Base-by-base conservation (phyloP, 768 basidiomycete species). In the Termitomyces sp. region DNA sequence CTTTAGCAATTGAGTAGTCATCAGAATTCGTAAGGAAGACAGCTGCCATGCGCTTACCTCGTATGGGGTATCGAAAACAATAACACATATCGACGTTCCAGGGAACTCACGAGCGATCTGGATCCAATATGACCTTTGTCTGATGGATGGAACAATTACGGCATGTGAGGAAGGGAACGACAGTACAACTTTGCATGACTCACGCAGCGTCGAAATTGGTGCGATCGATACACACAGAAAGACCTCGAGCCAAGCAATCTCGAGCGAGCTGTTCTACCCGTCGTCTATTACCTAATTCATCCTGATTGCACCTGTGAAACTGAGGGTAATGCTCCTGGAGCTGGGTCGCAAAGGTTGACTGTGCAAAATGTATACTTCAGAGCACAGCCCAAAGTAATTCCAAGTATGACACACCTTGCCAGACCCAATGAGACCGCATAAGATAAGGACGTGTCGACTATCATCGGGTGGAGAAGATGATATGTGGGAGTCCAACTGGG, bases 31-130 rank as follows among this genome's bases (percentile, higher is more conserved):
- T n/a, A 17, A 17, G 30, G 50, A 57, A 22, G 8, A 47, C 37
- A 45, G 22, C 37, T 38, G 59, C 53, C 58, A 58, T 62, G 40
- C 52, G 37, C 77, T 74, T 62, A 89, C 88, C 70, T 87, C 78
- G 70, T 87, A 85, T 57, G 87, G 85, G 5, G 82, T 87, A 65
- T 90, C 84, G 61, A 90, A 89, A 59, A 87, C 83, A 70, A 92
- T 78, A 70, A 87, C 79, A 81, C 87, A 89, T 56, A 87, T 73
- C 51, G 71, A 69, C 49, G 80, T 84, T 56, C 77, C 79, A 51
- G 84, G 82, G 64, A 83, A 85, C 61, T 81, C 79, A 59, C 73
- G 77, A 14, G 87, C 88, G 57, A 92, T 88, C 58, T 78, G 67
- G 61, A 84, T 85, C 90, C 89, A 93, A 64, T 87, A 74, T 32